These are phyloP conservation scores for Colletotrichum sp. DNA, from an alignment of 2,329 filamentous ascomycete species.

Conservation along the genomic window DNA sequence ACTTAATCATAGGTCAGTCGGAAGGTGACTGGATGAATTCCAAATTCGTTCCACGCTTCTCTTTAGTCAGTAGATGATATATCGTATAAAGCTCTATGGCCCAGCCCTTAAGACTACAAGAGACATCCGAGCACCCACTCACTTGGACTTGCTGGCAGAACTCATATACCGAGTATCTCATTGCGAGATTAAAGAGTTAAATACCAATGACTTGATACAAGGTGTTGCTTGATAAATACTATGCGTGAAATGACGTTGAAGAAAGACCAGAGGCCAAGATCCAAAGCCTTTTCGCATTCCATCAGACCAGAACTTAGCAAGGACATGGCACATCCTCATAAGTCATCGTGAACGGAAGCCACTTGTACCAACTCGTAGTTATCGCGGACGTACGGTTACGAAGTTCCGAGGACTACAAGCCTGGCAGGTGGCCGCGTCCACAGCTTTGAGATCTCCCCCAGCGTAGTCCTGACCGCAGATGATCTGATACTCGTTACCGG, in stretches of 20 bases:
- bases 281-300: not conserved
- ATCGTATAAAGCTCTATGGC: not conserved
- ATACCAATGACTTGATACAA: not conserved
- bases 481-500: not conserved
- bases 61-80: not conserved
- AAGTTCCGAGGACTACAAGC: not conserved
- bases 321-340: not conserved
- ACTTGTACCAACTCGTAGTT: not conserved
- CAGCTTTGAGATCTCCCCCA: not conserved
- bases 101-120: not conserved
- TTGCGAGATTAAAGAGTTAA: not conserved
- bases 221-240: accelerated
- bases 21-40: not conserved
- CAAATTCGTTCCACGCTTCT: not conserved
- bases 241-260: not conserved
- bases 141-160: not conserved
- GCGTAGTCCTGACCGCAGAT: not conserved
- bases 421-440: not conserved
- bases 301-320: not conserved
- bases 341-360: not conserved
- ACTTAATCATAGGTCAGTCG: too few species aligned
- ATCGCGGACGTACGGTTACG: not conserved
- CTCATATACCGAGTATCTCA: not conserved
- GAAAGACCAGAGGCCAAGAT: not conserved
- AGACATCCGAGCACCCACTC: not conserved